Percentiles rank a stretch among this genome's conserved stretches.
phyloP scores from a whole-genome alignment of 257 asterid species.

The Vinca minor region DNA sequence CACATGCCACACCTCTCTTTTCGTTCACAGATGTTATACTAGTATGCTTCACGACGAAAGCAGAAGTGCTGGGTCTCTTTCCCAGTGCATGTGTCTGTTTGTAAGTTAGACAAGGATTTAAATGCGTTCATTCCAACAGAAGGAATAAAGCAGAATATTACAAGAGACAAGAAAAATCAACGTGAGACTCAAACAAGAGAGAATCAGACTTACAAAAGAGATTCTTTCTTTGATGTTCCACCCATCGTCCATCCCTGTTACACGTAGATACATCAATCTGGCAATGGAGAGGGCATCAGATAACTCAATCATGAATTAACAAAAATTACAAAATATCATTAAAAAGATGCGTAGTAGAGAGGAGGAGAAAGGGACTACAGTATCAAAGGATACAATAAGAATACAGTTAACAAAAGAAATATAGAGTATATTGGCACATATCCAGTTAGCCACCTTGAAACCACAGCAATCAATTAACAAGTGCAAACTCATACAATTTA shows the following conservation, averaged over 20 bases:
- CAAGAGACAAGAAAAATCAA: conserved; percentile 2
- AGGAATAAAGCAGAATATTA: background rate
- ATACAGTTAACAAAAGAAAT: background rate
- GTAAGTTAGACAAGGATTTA: background rate
- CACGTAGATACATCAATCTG: conserved; percentile 83
- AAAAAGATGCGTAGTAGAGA: background rate
- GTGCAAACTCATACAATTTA: background rate
- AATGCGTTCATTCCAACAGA: background rate
- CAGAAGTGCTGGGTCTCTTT: background rate
- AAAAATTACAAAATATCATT: background rate
- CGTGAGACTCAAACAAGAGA: background rate
- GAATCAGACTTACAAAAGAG: conserved; percentile 56
- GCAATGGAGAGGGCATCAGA: background rate
- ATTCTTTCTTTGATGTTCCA: conserved; percentile 70
- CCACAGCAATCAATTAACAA: background rate
- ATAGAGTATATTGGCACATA: background rate
- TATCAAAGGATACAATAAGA: conserved; percentile 5
- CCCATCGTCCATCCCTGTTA: conserved; percentile 93
- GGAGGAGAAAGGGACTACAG: conserved; percentile 3
- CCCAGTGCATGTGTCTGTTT: background rate
- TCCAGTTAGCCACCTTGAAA: background rate
- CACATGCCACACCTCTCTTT: background rate
- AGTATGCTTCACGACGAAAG: background rate
- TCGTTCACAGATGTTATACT: background rate
- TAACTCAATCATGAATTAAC: background rate